phyloP scores from a whole-genome alignment of 2,329 filamentous ascomycete genomes.

The Diaporthe aspalathi region DNA sequence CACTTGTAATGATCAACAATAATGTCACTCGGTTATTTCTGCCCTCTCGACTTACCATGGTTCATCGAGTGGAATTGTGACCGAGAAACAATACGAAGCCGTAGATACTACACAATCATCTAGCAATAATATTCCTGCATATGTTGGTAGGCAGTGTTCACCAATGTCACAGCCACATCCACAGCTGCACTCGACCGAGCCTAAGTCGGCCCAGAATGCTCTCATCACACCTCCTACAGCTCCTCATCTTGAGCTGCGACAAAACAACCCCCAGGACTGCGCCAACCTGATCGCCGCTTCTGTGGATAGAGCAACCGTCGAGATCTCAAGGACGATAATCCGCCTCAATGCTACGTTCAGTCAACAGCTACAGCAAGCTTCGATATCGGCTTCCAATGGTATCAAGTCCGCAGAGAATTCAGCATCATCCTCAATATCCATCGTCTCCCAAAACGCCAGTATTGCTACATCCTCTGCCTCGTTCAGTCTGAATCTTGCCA shows the following conservation, averaged over 20 bases:
- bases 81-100: not conserved
- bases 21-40: not conserved
- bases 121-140: not conserved
- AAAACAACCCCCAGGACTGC: slow-evolving; percentile 12
- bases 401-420: slow-evolving; percentile 16
- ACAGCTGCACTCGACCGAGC: not conserved
- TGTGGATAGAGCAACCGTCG: slow-evolving; percentile 4
- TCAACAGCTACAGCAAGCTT: slow-evolving; percentile 7
- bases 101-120: not conserved
- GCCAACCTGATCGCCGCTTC: slow-evolving; percentile 9
- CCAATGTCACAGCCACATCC: slow-evolving; percentile 4
- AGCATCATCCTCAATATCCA: slow-evolving; percentile 10
- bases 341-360: slow-evolving; percentile 1
- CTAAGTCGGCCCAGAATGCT: slow-evolving; percentile 7
- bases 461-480: slow-evolving; percentile 14
- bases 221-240: slow-evolving; percentile 5
- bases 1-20: not conserved
- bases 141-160: not conserved
- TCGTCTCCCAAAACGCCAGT: slow-evolving; percentile 15
- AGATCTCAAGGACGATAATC: slow-evolving; percentile 6
- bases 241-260: slow-evolving; percentile 1
- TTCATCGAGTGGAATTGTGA: not conserved
- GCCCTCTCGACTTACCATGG: not conserved
- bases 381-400: slow-evolving; percentile 18
- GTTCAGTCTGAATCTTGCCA: slow-evolving; percentile 16